Evolutionary conservation across 805 yeast species (phyloP).

Genomic region (Wickerhamiella spandovensis): DNA sequence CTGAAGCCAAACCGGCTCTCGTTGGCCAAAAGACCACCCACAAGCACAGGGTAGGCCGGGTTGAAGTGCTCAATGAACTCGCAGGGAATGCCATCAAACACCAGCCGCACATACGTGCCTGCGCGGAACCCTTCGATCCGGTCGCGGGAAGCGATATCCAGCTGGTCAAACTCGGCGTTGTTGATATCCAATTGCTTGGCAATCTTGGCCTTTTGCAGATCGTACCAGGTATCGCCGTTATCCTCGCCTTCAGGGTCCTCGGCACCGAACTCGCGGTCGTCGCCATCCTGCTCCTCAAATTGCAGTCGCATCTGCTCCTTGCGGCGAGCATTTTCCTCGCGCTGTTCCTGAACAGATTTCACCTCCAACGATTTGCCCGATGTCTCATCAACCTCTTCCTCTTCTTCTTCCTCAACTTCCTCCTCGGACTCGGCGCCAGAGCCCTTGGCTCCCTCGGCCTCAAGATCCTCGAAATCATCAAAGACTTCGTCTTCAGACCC

Average conservation of each 20-base stretch:
- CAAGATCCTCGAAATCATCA: conserved; percentile 25
- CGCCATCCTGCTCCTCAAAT: conserved; percentile 62
- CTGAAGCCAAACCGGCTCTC: conserved; percentile 88
- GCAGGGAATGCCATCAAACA: conserved; percentile 71
- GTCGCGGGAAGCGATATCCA: conserved; percentile 66
- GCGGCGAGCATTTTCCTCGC: conserved; percentile 72
- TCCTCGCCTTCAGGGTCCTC: conserved; percentile 69
- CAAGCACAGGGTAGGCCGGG: conserved; percentile 69
- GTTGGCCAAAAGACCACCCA: conserved; percentile 84
- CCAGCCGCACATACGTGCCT: conserved; percentile 85
- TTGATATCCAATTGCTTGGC: conserved; percentile 92
- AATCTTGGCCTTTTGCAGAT: conserved; percentile 90
- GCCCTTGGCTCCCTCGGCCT: conserved; percentile 24
- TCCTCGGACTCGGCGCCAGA: conserved; percentile 28
- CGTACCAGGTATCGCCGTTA: conserved; percentile 88
- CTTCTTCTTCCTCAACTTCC: conserved; percentile 20
- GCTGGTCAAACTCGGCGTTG: conserved; percentile 46
- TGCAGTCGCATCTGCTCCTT: conserved; percentile 81
- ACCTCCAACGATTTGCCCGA: conserved; percentile 14
- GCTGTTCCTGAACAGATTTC: conserved; percentile 52
- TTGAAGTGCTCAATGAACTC: conserved; percentile 81
- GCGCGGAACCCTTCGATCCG: conserved; percentile 86
- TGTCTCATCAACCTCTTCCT: conserved; percentile 21
- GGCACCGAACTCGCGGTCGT: conserved; percentile 56
- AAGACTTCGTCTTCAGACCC: conserved; percentile 23